phyloP scores from a whole-genome alignment of 352 stramenopile species.

The Achlya hypogyna region DNA sequence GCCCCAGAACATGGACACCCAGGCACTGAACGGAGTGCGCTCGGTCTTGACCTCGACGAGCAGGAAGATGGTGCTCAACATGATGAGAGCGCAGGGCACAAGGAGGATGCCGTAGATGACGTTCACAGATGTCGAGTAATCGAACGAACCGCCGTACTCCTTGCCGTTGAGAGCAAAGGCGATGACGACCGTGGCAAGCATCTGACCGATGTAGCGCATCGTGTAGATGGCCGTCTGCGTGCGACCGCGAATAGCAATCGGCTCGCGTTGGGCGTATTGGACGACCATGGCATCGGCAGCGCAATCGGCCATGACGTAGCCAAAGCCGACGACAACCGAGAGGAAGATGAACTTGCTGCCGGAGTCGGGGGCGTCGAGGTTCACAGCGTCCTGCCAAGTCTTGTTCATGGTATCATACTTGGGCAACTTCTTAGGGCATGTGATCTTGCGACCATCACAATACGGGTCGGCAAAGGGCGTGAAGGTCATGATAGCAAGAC shows the following conservation, averaged over 20 bases:
- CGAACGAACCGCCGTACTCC: no score
- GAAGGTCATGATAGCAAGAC: conserved; percentile 30
- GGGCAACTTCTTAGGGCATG: not conserved
- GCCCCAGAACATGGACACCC: conserved; percentile 43
- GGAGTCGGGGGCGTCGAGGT: not conserved
- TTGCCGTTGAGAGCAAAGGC: conserved; percentile 7
- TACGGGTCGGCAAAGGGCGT: conserved; percentile 34
- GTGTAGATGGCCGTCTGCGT: no score
- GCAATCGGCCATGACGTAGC: no score
- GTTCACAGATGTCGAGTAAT: conserved; percentile 17
- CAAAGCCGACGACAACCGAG: not conserved
- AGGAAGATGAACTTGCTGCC: conserved; percentile 6
- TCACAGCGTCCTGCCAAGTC: conserved; percentile 9
- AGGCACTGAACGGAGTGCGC: conserved; percentile 23
- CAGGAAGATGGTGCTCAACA: conserved; percentile 36
- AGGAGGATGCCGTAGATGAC: conserved; percentile 27
- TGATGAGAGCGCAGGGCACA: conserved; percentile 20
- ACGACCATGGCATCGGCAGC: conserved; percentile 14
- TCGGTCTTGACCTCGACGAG: conserved; percentile 41
- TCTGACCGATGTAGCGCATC: not conserved
- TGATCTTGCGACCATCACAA: conserved; percentile 12
- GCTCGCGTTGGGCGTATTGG: no score
- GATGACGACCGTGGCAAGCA: not conserved
- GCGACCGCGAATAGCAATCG: no score
- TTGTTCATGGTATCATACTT: not conserved